A percentile compares a stretch with the other conserved stretches of the same genome.
phyloP scores from a whole-genome alignment of 2,329 filamentous ascomycete genomes.

The Talaromyces sp. region DNA sequence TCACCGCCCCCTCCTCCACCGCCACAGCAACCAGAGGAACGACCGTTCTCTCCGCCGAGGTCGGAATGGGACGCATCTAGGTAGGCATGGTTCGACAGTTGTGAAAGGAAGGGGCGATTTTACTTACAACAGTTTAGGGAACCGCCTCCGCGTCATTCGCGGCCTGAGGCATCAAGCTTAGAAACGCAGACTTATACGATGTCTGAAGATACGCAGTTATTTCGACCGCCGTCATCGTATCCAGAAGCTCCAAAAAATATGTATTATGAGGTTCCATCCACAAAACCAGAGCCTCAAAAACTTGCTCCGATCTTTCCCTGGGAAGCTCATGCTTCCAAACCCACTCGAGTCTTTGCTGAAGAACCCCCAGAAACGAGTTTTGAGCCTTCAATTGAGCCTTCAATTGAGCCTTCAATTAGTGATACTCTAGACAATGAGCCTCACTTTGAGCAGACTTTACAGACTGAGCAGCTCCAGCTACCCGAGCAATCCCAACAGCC shows the following conservation, averaged over 20 bases:
- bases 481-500: neutral
- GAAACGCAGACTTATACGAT: constrained; percentile 75
- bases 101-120: constrained; percentile 14
- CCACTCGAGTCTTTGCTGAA: constrained; percentile 47
- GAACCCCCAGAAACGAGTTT: constrained; percentile 21
- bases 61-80: constrained; percentile 59
- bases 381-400: neutral
- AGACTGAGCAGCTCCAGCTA: neutral
- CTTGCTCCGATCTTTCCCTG: constrained; percentile 80
- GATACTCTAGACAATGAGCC: no score
- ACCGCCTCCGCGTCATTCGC: constrained; percentile 59
- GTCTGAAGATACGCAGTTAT: constrained; percentile 69
- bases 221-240: constrained; percentile 70
- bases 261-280: constrained; percentile 73
- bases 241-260: constrained; percentile 80
- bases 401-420: neutral
- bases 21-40: constrained; percentile 25
- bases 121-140: constrained; percentile 45
- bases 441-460: constrained; percentile 13
- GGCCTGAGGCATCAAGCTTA: constrained; percentile 80
- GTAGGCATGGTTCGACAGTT: constrained; percentile 35
- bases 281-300: constrained; percentile 53
- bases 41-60: constrained; percentile 53
- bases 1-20: constrained; percentile 11
- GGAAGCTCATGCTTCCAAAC: constrained; percentile 64